Evolutionary conservation across 2,329 filamentous ascomycete species (phyloP).

Genomic region (Sporothrix luriei): DNA sequence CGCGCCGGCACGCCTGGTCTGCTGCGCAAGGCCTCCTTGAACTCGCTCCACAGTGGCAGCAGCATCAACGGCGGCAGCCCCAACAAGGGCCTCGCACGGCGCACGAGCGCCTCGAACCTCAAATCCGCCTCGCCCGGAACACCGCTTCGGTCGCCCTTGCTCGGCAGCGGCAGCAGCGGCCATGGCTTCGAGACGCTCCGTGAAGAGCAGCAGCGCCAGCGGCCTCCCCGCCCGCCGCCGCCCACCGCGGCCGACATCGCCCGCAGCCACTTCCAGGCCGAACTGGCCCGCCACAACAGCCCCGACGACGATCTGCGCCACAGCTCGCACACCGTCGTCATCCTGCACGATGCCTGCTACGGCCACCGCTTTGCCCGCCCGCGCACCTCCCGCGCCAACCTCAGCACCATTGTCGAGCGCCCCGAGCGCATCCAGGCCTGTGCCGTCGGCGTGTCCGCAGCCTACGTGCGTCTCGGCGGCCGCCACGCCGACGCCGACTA

Average conservation of each 20-base stretch:
- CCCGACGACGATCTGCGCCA: slow-evolving; percentile 33
- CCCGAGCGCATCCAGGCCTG: slow-evolving; percentile 87
- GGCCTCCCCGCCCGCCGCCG: slow-evolving; percentile 29
- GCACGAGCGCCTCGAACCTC: slow-evolving; percentile 52
- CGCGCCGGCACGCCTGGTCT: slow-evolving; percentile 55
- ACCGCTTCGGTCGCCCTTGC: slow-evolving; percentile 45
- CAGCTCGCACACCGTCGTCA: slow-evolving; percentile 65
- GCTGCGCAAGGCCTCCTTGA: slow-evolving; percentile 60
- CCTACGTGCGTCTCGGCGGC: slow-evolving; percentile 87
- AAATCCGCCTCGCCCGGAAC: slow-evolving; percentile 49
- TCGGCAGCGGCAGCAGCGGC: slow-evolving; percentile 11
- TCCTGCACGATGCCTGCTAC: slow-evolving; percentile 92
- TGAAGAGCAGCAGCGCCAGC: slow-evolving; percentile 29
- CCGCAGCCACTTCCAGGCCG: slow-evolving; percentile 67
- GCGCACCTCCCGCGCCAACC: slow-evolving; percentile 68
- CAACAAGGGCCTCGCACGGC: slow-evolving; percentile 46
- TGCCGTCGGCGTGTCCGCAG: slow-evolving; percentile 77
- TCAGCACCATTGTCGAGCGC: slow-evolving; percentile 86
- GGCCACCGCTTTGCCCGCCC: slow-evolving; percentile 89
- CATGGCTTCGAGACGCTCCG: slow-evolving; percentile 33
- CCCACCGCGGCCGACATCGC: slow-evolving; percentile 63
- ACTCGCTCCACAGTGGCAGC: slow-evolving; percentile 55
- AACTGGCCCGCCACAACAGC: slow-evolving; percentile 55
- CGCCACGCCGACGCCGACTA: slow-evolving; percentile 71
- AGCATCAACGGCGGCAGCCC: slow-evolving; percentile 34